Evolutionary conservation across 2,329 filamentous ascomycete species (phyloP).

Genomic region (Sphaerulina musiva): DNA sequence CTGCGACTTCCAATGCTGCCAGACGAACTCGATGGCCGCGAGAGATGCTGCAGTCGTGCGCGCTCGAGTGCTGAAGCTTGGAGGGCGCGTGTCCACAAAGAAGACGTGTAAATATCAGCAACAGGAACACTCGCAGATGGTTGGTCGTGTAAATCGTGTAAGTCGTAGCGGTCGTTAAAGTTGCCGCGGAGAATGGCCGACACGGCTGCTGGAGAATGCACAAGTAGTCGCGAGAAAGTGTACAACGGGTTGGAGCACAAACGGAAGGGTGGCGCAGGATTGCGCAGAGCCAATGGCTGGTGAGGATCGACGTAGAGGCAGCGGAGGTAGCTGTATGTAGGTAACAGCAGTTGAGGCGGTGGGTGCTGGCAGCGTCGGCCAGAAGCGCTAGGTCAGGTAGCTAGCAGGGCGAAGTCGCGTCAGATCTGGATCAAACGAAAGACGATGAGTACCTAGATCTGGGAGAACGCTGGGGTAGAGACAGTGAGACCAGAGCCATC

Average conservation of each 20-base stretch:
- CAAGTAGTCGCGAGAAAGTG: slow-evolving; percentile 6
- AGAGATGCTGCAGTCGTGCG: slow-evolving; percentile 30
- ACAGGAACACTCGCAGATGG: background rate
- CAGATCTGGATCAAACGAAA: slow-evolving; percentile 2
- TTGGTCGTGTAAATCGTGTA: slow-evolving; percentile 39
- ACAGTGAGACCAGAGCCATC: slow-evolving; percentile 10
- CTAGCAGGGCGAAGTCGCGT: background rate
- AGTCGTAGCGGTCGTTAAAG: slow-evolving; percentile 50
- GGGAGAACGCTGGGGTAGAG: background rate
- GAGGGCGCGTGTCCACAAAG: slow-evolving; percentile 44
- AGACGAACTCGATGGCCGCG: slow-evolving; percentile 48
- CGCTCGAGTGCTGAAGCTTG: slow-evolving; percentile 33
- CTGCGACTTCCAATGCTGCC: slow-evolving; percentile 42
- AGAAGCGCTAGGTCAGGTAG: slow-evolving; percentile 1
- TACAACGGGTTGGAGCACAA: background rate
- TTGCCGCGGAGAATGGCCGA: slow-evolving; percentile 37
- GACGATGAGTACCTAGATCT: background rate
- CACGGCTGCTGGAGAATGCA: slow-evolving; percentile 33
- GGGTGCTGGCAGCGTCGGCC: slow-evolving; percentile 2
- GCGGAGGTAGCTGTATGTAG: background rate
- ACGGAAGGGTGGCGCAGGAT: background rate
- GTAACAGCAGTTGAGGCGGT: background rate
- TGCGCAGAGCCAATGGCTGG: slow-evolving; percentile 9
- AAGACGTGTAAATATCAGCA: slow-evolving; percentile 42
- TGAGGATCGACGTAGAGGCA: background rate